These are phyloP conservation scores for Phytopythium litorale DNA, from an alignment of 352 stramenopile species.

Conservation along the genomic window DNA sequence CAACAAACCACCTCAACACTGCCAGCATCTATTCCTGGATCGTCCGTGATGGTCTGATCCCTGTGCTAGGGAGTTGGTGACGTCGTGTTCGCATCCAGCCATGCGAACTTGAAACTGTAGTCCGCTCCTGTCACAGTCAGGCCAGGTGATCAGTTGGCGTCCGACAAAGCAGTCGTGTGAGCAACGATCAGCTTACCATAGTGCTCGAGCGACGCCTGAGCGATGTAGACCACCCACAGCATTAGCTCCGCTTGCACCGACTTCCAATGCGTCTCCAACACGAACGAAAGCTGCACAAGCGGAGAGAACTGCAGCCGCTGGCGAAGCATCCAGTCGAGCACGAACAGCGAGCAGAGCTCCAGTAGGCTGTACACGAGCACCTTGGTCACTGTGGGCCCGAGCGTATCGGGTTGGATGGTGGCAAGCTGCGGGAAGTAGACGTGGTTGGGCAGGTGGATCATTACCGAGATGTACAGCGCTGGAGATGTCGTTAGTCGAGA, in stretches of 20 bases:
- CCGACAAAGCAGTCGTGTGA: too few species aligned
- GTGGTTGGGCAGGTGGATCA: constrained; percentile 21
- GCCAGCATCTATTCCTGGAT: too few species aligned
- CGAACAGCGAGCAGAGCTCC: constrained; percentile 12
- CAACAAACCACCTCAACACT: too few species aligned
- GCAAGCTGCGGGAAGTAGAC: constrained; percentile 28
- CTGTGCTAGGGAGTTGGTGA: too few species aligned
- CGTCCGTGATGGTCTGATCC: too few species aligned
- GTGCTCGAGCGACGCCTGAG: constrained; percentile 18
- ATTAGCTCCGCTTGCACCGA: constrained; percentile 16
- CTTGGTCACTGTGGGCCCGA: constrained; percentile 9
- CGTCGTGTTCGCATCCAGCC: too few species aligned
- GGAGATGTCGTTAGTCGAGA: background rate
- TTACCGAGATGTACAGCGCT: background rate
- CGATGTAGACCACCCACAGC: constrained; percentile 22
- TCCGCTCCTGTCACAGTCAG: background rate
- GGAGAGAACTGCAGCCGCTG: constrained; percentile 16
- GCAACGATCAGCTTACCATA: constrained; percentile 4
- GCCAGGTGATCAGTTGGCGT: too few species aligned
- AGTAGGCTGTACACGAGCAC: constrained; percentile 13
- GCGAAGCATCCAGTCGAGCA: constrained; percentile 15
- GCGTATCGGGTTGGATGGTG: constrained; percentile 2
- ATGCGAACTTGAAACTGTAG: background rate
- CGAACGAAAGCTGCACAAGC: constrained; percentile 19
- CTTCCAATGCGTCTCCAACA: constrained; percentile 22